Percentiles rank a stretch among this genome's conserved stretches.
Conservation (phyloP, 148 eudicot genomes). For the Vaccinium macrocarpon region DNA sequence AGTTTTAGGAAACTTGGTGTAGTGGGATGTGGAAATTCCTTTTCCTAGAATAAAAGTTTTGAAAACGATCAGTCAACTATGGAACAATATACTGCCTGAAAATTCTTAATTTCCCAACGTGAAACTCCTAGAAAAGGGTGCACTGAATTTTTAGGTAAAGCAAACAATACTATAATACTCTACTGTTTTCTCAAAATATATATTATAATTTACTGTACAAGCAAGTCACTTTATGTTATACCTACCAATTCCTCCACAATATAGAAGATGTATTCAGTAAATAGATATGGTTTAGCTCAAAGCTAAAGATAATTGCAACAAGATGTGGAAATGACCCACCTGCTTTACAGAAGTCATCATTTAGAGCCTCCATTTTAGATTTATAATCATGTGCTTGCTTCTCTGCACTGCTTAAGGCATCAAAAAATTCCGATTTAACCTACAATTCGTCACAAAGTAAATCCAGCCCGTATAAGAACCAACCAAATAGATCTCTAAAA, state of each 20-base stretch:
- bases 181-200: neutral
- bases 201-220: neutral
- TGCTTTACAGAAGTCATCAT: conserved; percentile 54
- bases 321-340: conserved; percentile 36
- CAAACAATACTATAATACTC: neutral
- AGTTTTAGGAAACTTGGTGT: neutral
- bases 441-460: conserved; percentile 23
- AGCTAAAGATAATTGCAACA: neutral
- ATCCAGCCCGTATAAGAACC: neutral
- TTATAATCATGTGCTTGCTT: conserved; percentile 65
- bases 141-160: neutral
- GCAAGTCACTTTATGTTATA: neutral
- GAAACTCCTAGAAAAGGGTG: neutral
- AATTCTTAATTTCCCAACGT: neutral
- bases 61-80: neutral
- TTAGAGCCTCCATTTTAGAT: conserved; percentile 58
- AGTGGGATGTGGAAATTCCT: neutral
- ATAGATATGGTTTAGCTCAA: neutral
- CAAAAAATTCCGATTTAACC: conserved; percentile 90
- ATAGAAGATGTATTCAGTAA: neutral
- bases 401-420: conserved; percentile 76
- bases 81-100: neutral
- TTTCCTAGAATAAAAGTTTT: neutral
- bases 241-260: neutral
- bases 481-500: neutral